Evolutionary conservation across 83 land plant genomes (phyloP), one percentile per base, ranked within the genome.

Genomic region (Diphasiastrum complanatum): DNA sequence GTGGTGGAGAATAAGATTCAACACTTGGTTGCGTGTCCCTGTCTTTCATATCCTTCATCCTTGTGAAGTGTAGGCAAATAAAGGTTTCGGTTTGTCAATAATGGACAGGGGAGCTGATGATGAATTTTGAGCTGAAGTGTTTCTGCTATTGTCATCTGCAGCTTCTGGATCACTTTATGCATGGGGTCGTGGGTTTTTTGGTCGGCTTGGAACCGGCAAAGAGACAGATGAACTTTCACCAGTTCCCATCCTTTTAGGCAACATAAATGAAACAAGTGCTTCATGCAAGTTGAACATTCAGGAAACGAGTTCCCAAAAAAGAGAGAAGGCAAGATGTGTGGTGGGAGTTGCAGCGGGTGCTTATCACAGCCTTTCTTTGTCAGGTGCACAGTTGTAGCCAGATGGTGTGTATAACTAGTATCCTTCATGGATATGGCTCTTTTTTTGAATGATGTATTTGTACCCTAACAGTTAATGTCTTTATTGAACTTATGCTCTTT

Each of bases 171-270:
- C 66, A 2, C 80, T 87, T 41, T 84, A 60, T 68, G 57, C 89
- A 54, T 87, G 95, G 95, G 95, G 95, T 22, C 79, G 79, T 51
- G 89, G 89, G 22, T 61, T 67, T n/a, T 81, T 87, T 58, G 95
- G 95, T 45, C 72, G 89, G 43, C 72, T 79, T 0, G 95, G 95
- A 33, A 80, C 73, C 23, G 84, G 85, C 32, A 68, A 66, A 28
- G 80, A 74, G 32, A 36, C 47, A 10, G 95, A 87, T 58, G 80
- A 75, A 72, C 78, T 66, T n/a, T 24, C 52, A 22, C 95, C 95
- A 19, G 74, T 66, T 2, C 67, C 38, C 10, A 67, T 86, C 14
- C 53, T 27, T 1, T 53, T 73, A 18, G 64, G 66, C 27, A 19
- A 8, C 18, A 45, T 30, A 14, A 3, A 4, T 24, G 66, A 48